A percentile compares a stretch with the other conserved stretches of the same genome.
Evolutionary conservation across 2,329 filamentous ascomycete species (phyloP).

Genomic region (Beauveria rudraprayagi): DNA sequence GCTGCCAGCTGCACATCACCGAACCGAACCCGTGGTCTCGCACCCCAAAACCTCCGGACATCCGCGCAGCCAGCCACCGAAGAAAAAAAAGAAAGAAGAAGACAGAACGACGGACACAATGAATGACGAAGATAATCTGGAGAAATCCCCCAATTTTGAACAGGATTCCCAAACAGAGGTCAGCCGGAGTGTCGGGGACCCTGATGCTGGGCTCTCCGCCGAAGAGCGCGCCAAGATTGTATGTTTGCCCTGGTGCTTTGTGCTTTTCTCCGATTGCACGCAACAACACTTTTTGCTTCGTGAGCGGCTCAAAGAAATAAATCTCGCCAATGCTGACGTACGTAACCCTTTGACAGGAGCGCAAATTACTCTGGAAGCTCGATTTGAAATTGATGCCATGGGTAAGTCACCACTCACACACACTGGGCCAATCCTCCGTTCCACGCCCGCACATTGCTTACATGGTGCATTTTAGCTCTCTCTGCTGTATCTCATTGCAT

Average conservation of each 20-base stretch:
- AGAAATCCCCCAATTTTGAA: conserved; percentile 13
- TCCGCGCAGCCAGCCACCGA: neutral
- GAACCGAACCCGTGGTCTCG: neutral
- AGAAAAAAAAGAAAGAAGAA: neutral
- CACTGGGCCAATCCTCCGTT: neutral
- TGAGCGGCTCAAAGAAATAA: neutral
- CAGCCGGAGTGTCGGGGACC: conserved; percentile 26
- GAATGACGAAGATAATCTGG: conserved; percentile 25
- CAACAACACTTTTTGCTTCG: neutral
- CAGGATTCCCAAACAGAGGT: conserved; percentile 21
- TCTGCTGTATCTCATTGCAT: conserved; percentile 65
- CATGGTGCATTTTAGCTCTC: conserved; percentile 39
- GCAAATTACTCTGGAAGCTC: conserved; percentile 52
- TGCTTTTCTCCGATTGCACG: neutral
- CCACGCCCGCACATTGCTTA: neutral
- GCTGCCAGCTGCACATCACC: neutral
- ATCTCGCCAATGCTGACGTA: neutral
- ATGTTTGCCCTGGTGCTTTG: conserved; percentile 21
- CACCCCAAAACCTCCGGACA: neutral
- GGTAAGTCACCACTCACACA: conserved; percentile 22
- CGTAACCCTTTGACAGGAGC: conserved; percentile 38
- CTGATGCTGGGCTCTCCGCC: conserved; percentile 54
- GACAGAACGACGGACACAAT: conserved; percentile 17
- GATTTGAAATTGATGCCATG: conserved; percentile 55
- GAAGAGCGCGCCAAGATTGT: conserved; percentile 57